These are phyloP conservation scores for Colletotrichum aenigma DNA, from an alignment of 2,329 filamentous ascomycete genomes.

Conservation along the genomic window DNA sequence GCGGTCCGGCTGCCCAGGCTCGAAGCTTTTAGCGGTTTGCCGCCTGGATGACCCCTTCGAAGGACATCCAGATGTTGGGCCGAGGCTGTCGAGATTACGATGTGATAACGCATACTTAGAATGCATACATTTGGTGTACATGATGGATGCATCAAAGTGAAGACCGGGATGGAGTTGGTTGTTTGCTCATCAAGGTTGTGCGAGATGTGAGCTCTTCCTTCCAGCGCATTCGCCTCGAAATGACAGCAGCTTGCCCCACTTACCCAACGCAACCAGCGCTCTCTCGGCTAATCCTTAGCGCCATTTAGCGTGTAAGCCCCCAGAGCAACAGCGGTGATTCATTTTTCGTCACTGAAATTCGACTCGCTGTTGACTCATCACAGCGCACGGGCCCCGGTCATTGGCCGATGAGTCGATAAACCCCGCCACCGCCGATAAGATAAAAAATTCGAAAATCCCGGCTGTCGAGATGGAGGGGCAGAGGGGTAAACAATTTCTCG, in stretches of 20 bases:
- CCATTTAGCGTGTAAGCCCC: background rate
- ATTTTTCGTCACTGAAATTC: background rate
- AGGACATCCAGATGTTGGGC: background rate
- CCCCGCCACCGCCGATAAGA: slow-evolving; percentile 19
- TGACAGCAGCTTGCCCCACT: background rate
- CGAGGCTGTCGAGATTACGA: background rate
- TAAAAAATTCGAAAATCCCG: slow-evolving; percentile 16
- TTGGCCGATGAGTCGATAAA: background rate
- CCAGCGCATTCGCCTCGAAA: background rate
- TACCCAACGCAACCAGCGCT: background rate
- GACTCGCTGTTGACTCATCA: slow-evolving; percentile 10
- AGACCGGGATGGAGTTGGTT: background rate
- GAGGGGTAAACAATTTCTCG: background rate
- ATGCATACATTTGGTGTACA: background rate
- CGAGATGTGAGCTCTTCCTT: background rate
- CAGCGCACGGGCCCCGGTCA: background rate
- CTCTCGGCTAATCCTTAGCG: background rate
- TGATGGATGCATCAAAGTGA: background rate
- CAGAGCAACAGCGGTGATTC: background rate
- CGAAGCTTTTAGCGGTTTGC: background rate
- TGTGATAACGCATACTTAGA: background rate
- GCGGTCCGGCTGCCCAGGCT: background rate
- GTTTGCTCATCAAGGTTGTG: background rate
- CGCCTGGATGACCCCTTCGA: background rate
- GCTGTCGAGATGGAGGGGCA: slow-evolving; percentile 4